Evolutionary conservation across 2,329 filamentous ascomycete genomes (phyloP).

Genomic region (Furcasterigmium sp.): DNA sequence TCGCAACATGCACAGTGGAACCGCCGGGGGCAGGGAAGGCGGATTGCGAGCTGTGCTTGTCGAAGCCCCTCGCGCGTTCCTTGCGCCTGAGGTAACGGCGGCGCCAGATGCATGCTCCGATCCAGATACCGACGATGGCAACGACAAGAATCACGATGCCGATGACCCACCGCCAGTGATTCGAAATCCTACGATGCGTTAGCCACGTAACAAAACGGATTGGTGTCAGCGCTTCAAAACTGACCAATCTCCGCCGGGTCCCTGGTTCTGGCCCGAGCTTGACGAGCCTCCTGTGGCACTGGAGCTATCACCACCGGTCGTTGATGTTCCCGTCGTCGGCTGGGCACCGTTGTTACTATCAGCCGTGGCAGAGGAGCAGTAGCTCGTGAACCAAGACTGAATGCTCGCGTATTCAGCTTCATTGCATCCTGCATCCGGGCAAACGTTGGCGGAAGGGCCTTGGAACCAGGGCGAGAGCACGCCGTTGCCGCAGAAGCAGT

Average conservation of each 20-base stretch:
- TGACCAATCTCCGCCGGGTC: constrained; percentile 42
- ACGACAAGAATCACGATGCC: constrained; percentile 73
- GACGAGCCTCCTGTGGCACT: not conserved
- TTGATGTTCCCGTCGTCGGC: constrained; percentile 16
- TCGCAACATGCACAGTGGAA: constrained; percentile 21
- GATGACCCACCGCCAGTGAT: constrained; percentile 75
- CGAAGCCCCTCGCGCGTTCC: constrained; percentile 50
- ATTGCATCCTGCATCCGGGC: constrained; percentile 50
- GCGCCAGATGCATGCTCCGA: constrained; percentile 65
- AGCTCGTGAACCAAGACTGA: constrained; percentile 64
- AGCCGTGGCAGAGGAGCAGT: constrained; percentile 50
- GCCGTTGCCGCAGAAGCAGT: constrained; percentile 69
- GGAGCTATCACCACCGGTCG: constrained; percentile 6
- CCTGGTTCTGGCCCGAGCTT: not conserved
- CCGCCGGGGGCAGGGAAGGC: constrained; percentile 28
- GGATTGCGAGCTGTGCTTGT: constrained; percentile 28
- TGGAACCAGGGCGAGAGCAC: constrained; percentile 38
- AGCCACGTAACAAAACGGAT: not conserved
- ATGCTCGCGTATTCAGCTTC: constrained; percentile 47
- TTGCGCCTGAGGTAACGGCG: constrained; percentile 67
- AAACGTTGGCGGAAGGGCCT: constrained; percentile 54
- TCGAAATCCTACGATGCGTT: constrained; percentile 50
- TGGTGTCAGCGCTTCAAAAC: constrained; percentile 13
- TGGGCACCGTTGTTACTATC: constrained; percentile 21
- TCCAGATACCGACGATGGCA: constrained; percentile 61